Evolutionary conservation across 345 rosid genomes (phyloP).

Genomic region (Theobroma cacao): DNA sequence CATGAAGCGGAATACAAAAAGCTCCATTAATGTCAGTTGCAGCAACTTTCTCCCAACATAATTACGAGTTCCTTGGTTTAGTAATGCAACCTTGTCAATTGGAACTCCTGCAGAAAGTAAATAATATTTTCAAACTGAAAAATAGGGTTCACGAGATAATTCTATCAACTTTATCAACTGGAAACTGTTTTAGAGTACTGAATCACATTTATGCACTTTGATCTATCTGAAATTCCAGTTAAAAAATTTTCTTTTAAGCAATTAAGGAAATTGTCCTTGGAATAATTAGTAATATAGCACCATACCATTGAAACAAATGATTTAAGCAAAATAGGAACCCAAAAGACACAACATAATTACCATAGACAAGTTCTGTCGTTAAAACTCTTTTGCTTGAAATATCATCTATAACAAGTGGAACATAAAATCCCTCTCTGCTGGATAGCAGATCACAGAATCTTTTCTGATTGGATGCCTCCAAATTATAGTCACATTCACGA

Average conservation of each 20-base stretch:
- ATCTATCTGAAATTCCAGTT: background rate
- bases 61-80: constrained; percentile 75
- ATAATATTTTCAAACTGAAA: constrained; percentile 11
- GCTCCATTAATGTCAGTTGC: constrained; percentile 80
- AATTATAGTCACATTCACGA: constrained; percentile 85
- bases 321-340: constrained; percentile 8
- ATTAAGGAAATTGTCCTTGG: background rate
- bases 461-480: constrained; percentile 89
- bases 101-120: constrained; percentile 60
- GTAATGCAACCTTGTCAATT: constrained; percentile 78
- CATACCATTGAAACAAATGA: background rate
- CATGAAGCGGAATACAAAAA: constrained; percentile 91
- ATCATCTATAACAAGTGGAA: constrained; percentile 74
- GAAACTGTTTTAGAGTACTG: background rate
- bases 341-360: constrained; percentile 33
- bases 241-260: background rate
- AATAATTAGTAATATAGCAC: background rate
- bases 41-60: constrained; percentile 80
- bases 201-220: constrained; percentile 4
- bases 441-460: constrained; percentile 60
- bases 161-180: background rate
- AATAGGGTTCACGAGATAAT: background rate
- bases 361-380: constrained; percentile 79
- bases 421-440: constrained; percentile 58
- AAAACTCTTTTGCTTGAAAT: constrained; percentile 78